These are phyloP conservation scores for Aplosporella prunicola DNA, from an alignment of 2,329 filamentous ascomycete genomes.

Conservation along the genomic window DNA sequence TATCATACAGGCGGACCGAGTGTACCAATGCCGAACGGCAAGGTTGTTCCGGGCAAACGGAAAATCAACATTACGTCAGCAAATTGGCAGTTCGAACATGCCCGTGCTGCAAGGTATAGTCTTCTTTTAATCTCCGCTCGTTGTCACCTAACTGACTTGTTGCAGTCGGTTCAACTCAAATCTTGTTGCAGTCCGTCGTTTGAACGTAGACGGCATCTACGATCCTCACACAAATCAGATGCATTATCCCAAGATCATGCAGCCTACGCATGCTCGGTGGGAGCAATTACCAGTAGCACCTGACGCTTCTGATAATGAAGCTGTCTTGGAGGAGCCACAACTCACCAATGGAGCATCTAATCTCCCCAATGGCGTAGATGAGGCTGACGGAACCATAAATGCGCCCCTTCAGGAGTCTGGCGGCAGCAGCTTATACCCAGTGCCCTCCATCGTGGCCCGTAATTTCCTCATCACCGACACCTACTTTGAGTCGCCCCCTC, in stretches of 20 bases:
- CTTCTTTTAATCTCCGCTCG: constrained; percentile 3
- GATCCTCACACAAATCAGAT: constrained; percentile 90
- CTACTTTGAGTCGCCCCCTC: constrained; percentile 47
- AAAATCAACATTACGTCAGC: constrained; percentile 81
- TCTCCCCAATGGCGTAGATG: constrained; percentile 25
- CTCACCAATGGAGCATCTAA: constrained; percentile 24
- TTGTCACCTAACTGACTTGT: constrained; percentile 15
- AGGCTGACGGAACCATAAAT: constrained; percentile 9
- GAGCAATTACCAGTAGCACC: constrained; percentile 53
- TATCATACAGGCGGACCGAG: constrained; percentile 78
- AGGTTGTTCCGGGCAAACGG: constrained; percentile 65
- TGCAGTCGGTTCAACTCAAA: constrained; percentile 72
- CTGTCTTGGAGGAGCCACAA: constrained; percentile 5
- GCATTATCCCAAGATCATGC: constrained; percentile 79
- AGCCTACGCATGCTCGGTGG: constrained; percentile 78
- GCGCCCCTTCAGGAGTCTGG: constrained; percentile 6
- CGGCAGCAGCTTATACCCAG: constrained; percentile 40
- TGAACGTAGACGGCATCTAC: constrained; percentile 69
- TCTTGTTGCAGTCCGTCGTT: constrained; percentile 57
- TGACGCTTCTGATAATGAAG: constrained; percentile 15
- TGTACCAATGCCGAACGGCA: constrained; percentile 65
- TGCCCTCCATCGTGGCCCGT: constrained; percentile 49
- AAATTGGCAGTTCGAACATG: constrained; percentile 97
- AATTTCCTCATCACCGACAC: constrained; percentile 57
- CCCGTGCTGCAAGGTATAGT: constrained; percentile 76